Evolutionary conservation across 2,329 filamentous ascomycete species (phyloP), one percentile per base, ranked within the genome.

Genomic region (Penicillium thymicola): DNA sequence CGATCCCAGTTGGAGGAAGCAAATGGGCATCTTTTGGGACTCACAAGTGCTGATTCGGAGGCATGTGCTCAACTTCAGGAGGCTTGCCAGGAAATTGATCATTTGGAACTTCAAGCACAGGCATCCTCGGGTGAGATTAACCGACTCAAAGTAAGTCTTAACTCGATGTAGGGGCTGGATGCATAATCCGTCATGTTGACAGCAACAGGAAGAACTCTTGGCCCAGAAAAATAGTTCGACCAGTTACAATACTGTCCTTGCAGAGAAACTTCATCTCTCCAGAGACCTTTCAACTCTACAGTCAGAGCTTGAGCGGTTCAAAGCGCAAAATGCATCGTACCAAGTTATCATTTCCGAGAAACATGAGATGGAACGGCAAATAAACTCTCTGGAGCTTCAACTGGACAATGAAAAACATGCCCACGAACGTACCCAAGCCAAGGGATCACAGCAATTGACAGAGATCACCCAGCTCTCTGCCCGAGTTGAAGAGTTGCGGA

Each of bases 351-450:
- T 95, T 16, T 80, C 88, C 1, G 91, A 96, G 69, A 96, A 95
- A 72, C 79, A 93, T 44, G 82, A 88, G 2, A 76, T 97, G 14
- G 87, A 94, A 69, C 86, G 89, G 45, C 89, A 94, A 73, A 73
- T 96, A 28, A 87, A 82, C 67, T 85, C 87, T 2, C 74, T 92
- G 2, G 89, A 96, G 71, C 86, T 90, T 42, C 89, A 96, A 65
- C 80, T 96, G 2, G 90, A 92, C 62, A 90, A 89, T 63, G 90
- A 94, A 70, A 93, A 86, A 71, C 83, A 86, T n/a, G 82, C 85
- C 3, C 79, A 83, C 9, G 83, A 87, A 63, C 83, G 86, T 50
- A 82, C 81, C 74, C 63, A 78, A 76, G 52, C 61, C 16, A 69
- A 69, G 57, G 63, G 63, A 42, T 55, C 71, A 63, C 67, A 77